Evolutionary conservation across 352 stramenopile genomes (phyloP), one percentile per base, ranked within the genome.

Genomic region (Pilasporangium apinafurcum): DNA sequence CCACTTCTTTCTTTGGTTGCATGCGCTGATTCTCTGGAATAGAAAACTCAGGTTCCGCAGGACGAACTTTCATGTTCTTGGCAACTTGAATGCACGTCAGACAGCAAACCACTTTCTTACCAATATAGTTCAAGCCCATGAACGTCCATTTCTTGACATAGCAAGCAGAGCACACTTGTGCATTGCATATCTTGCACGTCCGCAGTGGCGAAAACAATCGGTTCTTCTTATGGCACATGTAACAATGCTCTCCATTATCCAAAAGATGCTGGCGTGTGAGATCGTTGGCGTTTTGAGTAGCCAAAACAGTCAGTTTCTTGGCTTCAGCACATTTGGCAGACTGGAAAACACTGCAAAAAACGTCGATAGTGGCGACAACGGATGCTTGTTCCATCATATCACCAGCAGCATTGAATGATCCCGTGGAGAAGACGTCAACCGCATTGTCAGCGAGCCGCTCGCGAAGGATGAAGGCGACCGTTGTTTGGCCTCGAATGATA

Each of bases 271-370:
- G n/a, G n/a, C n/a, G n/a, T n/a, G n/a, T n/a, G n/a, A n/a, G n/a
- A n/a, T n/a, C n/a, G n/a, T n/a, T n/a, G n/a, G n/a, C n/a, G n/a
- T 49, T 55, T 46, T 40, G 21, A 27, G 40, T 36, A 24, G 66
- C 41, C 9, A 83, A 31, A 18, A 77, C 49, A 29, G 67, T 83
- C 8, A 82, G 44, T 41, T 74, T 79, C 54, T 82, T 82, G 30
- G 68, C 68, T 29, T 79, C 59, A 0, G 68, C 62, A 20, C 62
- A 77, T 14, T 49, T 34, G 4, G 68, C 67, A 14, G 54, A 60
- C 25, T 59, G 60, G 28, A 76, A 43, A 2, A 72, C 30, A 0
- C 40, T 46, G 5, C 36, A 48, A 40, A 77, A 54, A 20, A 71
- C 68, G 31, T 60, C 53, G 29, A 57, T 56, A 2, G 60, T 62